These are phyloP conservation scores for Moniliophthora roreri DNA, from an alignment of 1,284 basidiomycete species.

Conservation along the genomic window DNA sequence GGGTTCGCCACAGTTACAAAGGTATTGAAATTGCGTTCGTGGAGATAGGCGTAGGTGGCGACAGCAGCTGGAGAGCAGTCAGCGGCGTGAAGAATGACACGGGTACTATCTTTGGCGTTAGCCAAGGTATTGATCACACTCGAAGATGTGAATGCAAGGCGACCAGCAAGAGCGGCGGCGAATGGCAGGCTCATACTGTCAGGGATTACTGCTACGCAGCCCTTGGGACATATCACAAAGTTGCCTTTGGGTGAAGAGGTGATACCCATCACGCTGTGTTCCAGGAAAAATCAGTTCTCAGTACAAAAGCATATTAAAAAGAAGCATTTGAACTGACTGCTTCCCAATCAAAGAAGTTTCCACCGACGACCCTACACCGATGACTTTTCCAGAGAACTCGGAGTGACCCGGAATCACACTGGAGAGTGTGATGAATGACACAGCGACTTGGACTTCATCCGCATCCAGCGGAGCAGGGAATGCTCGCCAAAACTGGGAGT, in stretches of 20 bases:
- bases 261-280: not conserved
- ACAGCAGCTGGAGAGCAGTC: slow-evolving; percentile 3
- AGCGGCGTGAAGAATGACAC: not conserved
- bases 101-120: not conserved
- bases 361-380: not conserved
- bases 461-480: slow-evolving; percentile 12
- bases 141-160: slow-evolving; percentile 5
- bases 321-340: not conserved
- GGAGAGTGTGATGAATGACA: slow-evolving; percentile 11
- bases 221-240: not conserved
- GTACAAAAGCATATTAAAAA: not conserved
- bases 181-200: slow-evolving; percentile 1
- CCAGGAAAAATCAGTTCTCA: not conserved
- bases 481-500: slow-evolving; percentile 13
- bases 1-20: not conserved
- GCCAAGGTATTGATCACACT: not conserved
- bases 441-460: slow-evolving; percentile 17
- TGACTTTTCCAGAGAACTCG: slow-evolving; percentile 4
- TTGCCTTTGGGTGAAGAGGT: not conserved
- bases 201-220: not conserved
- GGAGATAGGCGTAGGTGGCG: slow-evolving; percentile 2
- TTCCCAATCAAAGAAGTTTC: slow-evolving; percentile 1
- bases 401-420: slow-evolving; percentile 13
- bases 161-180: slow-evolving; percentile 4
- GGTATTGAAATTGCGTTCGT: not conserved